phyloP scores from a whole-genome alignment of 345 rosid genomes.

The Eucalyptus sp. region DNA sequence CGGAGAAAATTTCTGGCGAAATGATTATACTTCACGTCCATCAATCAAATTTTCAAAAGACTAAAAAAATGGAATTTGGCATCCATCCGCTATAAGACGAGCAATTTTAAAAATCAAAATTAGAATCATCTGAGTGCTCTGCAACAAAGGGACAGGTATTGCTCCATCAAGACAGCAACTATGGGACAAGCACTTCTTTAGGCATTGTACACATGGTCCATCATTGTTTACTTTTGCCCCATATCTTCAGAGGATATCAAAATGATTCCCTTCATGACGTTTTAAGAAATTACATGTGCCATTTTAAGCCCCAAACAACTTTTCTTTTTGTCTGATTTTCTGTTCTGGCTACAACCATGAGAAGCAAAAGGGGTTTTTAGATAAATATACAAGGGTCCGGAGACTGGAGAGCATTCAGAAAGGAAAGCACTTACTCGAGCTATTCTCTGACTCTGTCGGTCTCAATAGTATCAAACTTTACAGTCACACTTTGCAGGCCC shows the following conservation, averaged over 20 bases:
- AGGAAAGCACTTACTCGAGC: neutral
- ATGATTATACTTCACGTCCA: neutral
- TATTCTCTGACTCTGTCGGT: neutral
- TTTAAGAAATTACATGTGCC: neutral
- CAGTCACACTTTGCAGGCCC: neutral
- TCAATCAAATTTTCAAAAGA: neutral
- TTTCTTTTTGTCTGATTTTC: neutral
- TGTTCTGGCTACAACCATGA: neutral
- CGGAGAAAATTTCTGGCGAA: neutral
- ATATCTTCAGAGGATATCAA: neutral
- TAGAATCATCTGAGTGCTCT: neutral
- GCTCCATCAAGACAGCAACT: slow-evolving; percentile 3
- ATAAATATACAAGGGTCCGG: neutral
- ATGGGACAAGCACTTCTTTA: slow-evolving; percentile 4
- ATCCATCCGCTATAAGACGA: neutral
- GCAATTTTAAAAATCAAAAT: neutral
- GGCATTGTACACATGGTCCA: neutral
- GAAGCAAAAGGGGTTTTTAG: neutral
- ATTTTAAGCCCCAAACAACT: neutral
- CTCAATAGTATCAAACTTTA: neutral
- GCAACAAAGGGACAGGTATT: neutral
- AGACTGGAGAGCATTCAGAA: neutral
- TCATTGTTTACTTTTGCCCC: neutral
- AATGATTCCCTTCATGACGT: neutral
- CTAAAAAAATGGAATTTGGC: neutral